These are phyloP conservation scores for Neopestalotiopsis rosae DNA, from an alignment of 2,329 filamentous ascomycete genomes.

Conservation along the genomic window DNA sequence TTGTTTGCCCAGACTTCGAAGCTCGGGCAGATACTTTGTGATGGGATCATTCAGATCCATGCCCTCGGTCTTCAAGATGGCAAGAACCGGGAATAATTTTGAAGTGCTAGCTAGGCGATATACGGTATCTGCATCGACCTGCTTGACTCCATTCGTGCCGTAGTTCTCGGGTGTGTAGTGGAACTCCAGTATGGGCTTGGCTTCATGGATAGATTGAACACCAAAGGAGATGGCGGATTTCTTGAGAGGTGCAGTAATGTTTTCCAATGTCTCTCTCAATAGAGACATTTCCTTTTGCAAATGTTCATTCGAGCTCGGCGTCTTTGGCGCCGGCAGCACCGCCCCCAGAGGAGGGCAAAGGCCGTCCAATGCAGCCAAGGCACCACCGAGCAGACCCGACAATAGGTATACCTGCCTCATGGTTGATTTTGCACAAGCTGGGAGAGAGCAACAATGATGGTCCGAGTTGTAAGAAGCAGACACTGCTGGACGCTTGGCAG, in stretches of 20 bases:
- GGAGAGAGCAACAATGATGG: neutral
- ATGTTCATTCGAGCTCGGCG: neutral
- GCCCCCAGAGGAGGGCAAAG: conserved; percentile 11
- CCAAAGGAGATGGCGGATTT: conserved; percentile 41
- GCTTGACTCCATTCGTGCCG: conserved; percentile 13
- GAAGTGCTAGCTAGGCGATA: conserved; percentile 16
- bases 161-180: conserved; percentile 33
- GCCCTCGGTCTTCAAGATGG: neutral
- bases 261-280: neutral
- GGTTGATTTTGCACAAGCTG: neutral
- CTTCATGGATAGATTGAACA: conserved; percentile 33
- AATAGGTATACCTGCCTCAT: neutral
- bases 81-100: conserved; percentile 12
- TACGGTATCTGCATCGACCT: conserved; percentile 12
- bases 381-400: neutral
- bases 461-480: neutral
- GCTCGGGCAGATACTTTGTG: conserved; percentile 14
- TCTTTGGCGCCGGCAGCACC: conserved; percentile 10
- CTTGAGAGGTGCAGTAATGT: conserved; percentile 26
- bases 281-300: neutral
- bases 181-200: conserved; percentile 32
- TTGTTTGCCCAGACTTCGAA: conserved; percentile 21
- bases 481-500: neutral
- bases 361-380: conserved; percentile 3
- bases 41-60: conserved; percentile 16